phyloP scores from a whole-genome alignment of 345 rosid species.

The Sonneratia alba region DNA sequence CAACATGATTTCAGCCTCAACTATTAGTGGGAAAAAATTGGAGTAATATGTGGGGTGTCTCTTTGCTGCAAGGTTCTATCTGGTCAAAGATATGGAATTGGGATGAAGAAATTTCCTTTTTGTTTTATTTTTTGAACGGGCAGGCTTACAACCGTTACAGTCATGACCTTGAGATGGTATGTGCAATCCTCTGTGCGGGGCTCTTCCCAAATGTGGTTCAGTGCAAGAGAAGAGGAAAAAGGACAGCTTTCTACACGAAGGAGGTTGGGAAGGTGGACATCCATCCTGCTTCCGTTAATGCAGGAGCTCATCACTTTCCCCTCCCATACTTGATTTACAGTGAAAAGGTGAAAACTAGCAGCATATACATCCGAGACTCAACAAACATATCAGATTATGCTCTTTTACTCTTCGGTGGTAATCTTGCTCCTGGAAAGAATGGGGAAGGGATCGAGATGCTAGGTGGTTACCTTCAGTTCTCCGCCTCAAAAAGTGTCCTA shows the following conservation, averaged over 20 bases:
- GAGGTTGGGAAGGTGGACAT: slow-evolving; percentile 92
- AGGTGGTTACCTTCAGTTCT: slow-evolving; percentile 93
- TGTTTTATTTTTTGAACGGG: slow-evolving; percentile 6
- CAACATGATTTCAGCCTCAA: not conserved
- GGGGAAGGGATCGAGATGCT: slow-evolving; percentile 95
- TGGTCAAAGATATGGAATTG: not conserved
- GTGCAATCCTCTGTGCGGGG: slow-evolving; percentile 85
- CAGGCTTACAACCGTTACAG: slow-evolving; percentile 84
- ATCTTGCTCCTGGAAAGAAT: slow-evolving; percentile 53
- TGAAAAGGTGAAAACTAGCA: slow-evolving; percentile 81
- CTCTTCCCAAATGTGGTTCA: slow-evolving; percentile 96
- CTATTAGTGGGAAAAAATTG: too few species aligned
- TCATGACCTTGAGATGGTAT: slow-evolving; percentile 80
- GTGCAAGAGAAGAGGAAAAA: slow-evolving; percentile 93
- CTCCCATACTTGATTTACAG: slow-evolving; percentile 87
- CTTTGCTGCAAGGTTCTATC: too few species aligned
- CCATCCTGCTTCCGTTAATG: slow-evolving; percentile 93
- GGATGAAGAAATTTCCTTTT: not conserved
- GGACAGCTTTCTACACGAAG: slow-evolving; percentile 79
- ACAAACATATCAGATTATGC: slow-evolving; percentile 96
- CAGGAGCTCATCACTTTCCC: slow-evolving; percentile 62
- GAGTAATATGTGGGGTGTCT: too few species aligned
- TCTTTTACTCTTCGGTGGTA: slow-evolving; percentile 85
- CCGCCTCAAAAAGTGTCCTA: slow-evolving; percentile 68
- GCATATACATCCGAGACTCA: slow-evolving; percentile 72